phyloP scores from a whole-genome alignment of 129 eudicot genomes.

The Silybum marianum region DNA sequence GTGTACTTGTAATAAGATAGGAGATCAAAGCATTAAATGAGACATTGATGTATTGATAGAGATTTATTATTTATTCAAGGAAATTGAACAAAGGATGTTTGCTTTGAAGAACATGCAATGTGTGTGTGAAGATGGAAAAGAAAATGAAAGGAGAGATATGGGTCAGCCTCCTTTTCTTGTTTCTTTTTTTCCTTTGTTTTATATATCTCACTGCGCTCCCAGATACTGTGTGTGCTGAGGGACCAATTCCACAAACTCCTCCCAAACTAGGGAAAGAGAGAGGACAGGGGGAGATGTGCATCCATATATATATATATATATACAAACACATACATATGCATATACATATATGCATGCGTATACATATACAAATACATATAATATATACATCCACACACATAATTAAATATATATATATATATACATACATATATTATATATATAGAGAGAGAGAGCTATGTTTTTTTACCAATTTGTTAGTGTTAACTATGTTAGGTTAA shows the following conservation, averaged over 20 bases:
- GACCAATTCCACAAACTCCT: constrained; percentile 36
- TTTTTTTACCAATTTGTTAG: too few species aligned
- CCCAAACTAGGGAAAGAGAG: constrained; percentile 35
- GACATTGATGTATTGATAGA: not conserved
- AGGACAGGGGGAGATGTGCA: constrained; percentile 2
- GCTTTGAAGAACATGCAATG: constrained; percentile 50
- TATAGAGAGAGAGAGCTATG: too few species aligned
- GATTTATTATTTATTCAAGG: constrained; percentile 4
- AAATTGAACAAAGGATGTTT: constrained; percentile 22
- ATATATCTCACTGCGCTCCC: constrained; percentile 27
- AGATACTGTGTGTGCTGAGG: constrained; percentile 23
- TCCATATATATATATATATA: not conserved
- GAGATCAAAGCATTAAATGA: constrained; percentile 54
- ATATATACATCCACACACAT: too few species aligned
- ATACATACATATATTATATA: not conserved
- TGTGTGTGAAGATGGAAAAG: constrained; percentile 34
- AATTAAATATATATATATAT: not conserved
- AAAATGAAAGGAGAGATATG: constrained; percentile 53
- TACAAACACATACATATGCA: not conserved
- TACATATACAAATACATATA: not conserved
- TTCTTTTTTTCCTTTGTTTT: constrained; percentile 22
- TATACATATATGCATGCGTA: not conserved
- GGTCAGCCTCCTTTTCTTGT: constrained; percentile 38
- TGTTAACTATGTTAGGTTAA: too few species aligned
- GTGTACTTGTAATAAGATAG: constrained; percentile 32